These are phyloP conservation scores for Nyctanthes arbortristis DNA, from an alignment of 257 asterid species.

Conservation along the genomic window DNA sequence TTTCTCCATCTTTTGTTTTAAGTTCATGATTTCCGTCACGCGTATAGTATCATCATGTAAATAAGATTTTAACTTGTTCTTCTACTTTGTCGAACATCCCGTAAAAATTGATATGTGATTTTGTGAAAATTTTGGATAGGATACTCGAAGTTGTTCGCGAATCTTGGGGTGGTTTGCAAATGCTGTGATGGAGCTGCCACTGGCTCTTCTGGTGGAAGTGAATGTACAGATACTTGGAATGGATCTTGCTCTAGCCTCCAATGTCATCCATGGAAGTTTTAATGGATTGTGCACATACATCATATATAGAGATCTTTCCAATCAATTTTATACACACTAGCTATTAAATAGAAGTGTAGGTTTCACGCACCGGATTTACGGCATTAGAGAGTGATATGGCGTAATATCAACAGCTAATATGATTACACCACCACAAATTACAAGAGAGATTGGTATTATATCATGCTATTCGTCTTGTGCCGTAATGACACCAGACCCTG, in stretches of 20 bases:
- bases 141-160: conserved; percentile 14
- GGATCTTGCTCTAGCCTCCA: conserved; percentile 40
- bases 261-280: conserved; percentile 43
- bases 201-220: conserved; percentile 3
- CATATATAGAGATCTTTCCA: background rate
- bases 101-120: background rate
- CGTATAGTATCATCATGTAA: too few species aligned
- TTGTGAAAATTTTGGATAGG: conserved; percentile 11
- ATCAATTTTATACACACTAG: background rate
- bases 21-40: too few species aligned
- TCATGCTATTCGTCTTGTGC: too few species aligned
- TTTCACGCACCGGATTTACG: too few species aligned
- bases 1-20: background rate
- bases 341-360: too few species aligned
- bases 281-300: background rate
- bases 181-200: conserved; percentile 34
- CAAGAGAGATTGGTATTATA: too few species aligned
- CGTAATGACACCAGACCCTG: too few species aligned
- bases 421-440: too few species aligned
- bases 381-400: too few species aligned
- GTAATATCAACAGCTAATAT: too few species aligned
- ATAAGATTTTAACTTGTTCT: background rate
- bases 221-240: conserved; percentile 26
- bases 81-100: background rate
- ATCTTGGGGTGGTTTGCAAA: conserved; percentile 47